phyloP scores from a whole-genome alignment of 495 filamentous ascomycete species.

The Penicillium lividum region DNA sequence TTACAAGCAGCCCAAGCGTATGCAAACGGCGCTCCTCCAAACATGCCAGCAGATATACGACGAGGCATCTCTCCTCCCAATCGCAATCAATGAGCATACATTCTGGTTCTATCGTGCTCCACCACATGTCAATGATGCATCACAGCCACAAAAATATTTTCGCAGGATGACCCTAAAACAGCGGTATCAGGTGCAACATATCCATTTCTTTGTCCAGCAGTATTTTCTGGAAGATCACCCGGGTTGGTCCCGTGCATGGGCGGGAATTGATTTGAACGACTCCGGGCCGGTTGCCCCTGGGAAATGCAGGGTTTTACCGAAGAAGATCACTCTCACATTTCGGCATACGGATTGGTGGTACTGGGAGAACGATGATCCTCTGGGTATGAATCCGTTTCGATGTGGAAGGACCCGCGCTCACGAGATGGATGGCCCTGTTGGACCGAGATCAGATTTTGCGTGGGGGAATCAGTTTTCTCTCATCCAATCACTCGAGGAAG shows the following conservation, averaged over 20 bases:
- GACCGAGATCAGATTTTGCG: not conserved
- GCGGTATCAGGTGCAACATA: slow-evolving; percentile 10
- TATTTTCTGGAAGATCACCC: slow-evolving; percentile 13
- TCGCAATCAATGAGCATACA: slow-evolving; percentile 20
- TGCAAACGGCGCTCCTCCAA: slow-evolving; percentile 19
- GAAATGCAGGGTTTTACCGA: slow-evolving; percentile 13
- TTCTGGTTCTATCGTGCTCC: slow-evolving; percentile 22
- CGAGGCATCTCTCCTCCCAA: slow-evolving; percentile 23
- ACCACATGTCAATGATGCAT: slow-evolving; percentile 17
- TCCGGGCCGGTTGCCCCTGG: not conserved
- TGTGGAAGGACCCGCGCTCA: slow-evolving; percentile 8
- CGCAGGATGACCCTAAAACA: slow-evolving; percentile 1
- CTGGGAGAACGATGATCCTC: slow-evolving; percentile 17
- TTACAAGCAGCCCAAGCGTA: slow-evolving; percentile 20
- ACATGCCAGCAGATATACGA: slow-evolving; percentile 23
- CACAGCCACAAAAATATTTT: slow-evolving; percentile 12
- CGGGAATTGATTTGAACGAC: not conserved
- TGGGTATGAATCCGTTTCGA: slow-evolving; percentile 20
- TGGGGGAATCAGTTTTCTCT: not conserved
- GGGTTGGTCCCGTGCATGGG: not conserved
- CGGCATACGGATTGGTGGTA: slow-evolving; percentile 21
- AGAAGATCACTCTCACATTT: slow-evolving; percentile 18
- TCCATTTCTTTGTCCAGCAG: slow-evolving; percentile 19
- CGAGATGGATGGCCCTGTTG: slow-evolving; percentile 5
- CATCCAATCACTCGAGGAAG: slow-evolving; percentile 11